These are phyloP conservation scores for Fusarium continuum DNA, from an alignment of 2,329 filamentous ascomycete genomes.

Conservation along the genomic window DNA sequence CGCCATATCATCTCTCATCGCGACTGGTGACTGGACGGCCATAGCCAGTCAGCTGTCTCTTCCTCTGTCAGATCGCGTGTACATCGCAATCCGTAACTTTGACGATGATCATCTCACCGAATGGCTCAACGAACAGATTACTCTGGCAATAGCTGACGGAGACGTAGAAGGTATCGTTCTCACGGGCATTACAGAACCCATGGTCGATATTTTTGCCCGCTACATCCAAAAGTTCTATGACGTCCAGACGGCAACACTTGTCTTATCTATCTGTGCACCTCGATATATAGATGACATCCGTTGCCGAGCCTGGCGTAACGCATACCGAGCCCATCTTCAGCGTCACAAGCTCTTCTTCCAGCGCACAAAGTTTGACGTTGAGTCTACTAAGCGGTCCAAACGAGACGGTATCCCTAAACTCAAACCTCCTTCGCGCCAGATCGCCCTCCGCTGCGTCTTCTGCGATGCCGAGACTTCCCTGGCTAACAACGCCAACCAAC, in stretches of 20 bases:
- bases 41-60: constrained; percentile 79
- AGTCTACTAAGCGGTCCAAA: constrained; percentile 75
- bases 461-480: constrained; percentile 71
- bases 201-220: constrained; percentile 78
- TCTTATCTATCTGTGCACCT: constrained; percentile 77
- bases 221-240: constrained; percentile 81
- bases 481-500: constrained; percentile 48
- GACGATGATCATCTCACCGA: constrained; percentile 68
- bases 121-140: constrained; percentile 74
- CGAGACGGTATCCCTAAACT: constrained; percentile 60
- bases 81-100: constrained; percentile 75
- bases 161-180: constrained; percentile 82
- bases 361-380: constrained; percentile 80
- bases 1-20: constrained; percentile 80
- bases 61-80: constrained; percentile 77
- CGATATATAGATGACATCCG: constrained; percentile 81
- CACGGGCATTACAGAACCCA: constrained; percentile 76
- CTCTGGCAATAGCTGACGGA: constrained; percentile 68
- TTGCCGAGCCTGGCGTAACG: constrained; percentile 76
- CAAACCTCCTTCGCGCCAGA: constrained; percentile 69
- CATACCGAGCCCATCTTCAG: constrained; percentile 76
- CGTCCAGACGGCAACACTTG: constrained; percentile 79
- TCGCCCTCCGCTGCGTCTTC: constrained; percentile 79
- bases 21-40: constrained; percentile 77
- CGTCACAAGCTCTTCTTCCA: constrained; percentile 78